Evolutionary conservation across 495 filamentous ascomycete genomes (phyloP).

Genomic region (Talaromyces proteolyticus): DNA sequence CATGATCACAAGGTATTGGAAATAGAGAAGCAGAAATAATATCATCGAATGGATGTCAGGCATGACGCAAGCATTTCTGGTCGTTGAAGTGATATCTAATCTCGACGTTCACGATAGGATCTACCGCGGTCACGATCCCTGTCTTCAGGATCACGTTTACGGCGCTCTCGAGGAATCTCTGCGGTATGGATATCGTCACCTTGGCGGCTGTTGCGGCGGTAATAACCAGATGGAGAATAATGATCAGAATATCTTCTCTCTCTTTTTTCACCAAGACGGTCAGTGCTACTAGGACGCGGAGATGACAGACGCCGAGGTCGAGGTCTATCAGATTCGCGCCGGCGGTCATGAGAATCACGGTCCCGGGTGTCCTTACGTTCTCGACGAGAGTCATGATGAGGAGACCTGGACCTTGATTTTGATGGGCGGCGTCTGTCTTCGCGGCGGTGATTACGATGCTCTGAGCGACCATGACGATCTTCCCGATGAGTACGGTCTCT

Average conservation of each 20-base stretch:
- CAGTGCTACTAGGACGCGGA: not conserved
- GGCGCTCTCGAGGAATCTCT: not conserved
- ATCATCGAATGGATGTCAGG: too few relatives aligned
- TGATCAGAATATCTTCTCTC: not conserved
- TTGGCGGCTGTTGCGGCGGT: not conserved
- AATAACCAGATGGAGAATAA: not conserved
- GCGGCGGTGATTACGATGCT: not conserved
- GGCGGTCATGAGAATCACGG: not conserved
- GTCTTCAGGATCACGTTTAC: too few relatives aligned
- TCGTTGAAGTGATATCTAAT: not conserved
- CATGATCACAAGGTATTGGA: too few relatives aligned
- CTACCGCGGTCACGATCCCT: too few relatives aligned
- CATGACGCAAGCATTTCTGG: too few relatives aligned
- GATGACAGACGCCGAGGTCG: not conserved
- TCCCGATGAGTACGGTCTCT: not conserved
- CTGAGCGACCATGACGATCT: not conserved
- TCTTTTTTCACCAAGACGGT: not conserved
- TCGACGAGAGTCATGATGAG: not conserved
- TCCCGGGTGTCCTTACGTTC: not conserved
- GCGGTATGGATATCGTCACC: not conserved
- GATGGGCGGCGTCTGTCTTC: not conserved
- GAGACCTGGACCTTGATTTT: not conserved
- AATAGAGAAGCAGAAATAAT: too few relatives aligned
- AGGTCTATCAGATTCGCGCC: not conserved
- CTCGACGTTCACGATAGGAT: not conserved